Evolutionary conservation across 495 filamentous ascomycete species (phyloP).

Genomic region (Penicillium arizonense): DNA sequence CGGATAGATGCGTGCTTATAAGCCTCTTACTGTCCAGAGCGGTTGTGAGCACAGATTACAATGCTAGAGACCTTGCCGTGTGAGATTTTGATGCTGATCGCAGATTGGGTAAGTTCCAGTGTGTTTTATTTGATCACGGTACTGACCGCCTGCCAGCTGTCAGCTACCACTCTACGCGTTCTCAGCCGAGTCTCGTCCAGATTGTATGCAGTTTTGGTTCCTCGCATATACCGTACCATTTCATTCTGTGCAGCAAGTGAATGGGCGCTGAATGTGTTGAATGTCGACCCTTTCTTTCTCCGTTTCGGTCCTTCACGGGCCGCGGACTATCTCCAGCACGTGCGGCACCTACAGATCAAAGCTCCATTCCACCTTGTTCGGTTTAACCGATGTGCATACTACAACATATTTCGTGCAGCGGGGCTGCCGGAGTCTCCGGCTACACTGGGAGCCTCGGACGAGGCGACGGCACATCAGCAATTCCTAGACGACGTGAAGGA

Average conservation of each 20-base stretch:
- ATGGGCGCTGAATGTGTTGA: slow-evolving; percentile 6
- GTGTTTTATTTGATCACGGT: neutral
- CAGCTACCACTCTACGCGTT: neutral
- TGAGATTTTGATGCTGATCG: neutral
- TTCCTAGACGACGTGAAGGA: slow-evolving; percentile 9
- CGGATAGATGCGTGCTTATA: no score
- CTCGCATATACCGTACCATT: neutral
- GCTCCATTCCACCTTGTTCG: slow-evolving; percentile 9
- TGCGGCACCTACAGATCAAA: neutral
- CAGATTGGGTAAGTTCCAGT: neutral
- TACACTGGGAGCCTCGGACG: slow-evolving; percentile 1
- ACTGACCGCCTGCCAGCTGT: neutral
- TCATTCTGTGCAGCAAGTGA: slow-evolving; percentile 3
- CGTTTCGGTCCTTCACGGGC: neutral
- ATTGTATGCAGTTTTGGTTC: neutral
- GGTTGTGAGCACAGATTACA: neutral
- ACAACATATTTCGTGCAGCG: slow-evolving; percentile 1
- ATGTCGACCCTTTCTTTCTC: slow-evolving; percentile 9
- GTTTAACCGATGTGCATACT: slow-evolving; percentile 11
- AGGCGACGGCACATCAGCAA: slow-evolving; percentile 9
- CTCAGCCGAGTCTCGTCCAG: slow-evolving; percentile 6
- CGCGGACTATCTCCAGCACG: neutral
- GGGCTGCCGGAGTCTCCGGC: neutral
- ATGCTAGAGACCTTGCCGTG: neutral
- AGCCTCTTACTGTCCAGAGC: neutral